Base-by-base conservation (phyloP, 495 filamentous ascomycete genomes). In the Daldinia grandis region DNA sequence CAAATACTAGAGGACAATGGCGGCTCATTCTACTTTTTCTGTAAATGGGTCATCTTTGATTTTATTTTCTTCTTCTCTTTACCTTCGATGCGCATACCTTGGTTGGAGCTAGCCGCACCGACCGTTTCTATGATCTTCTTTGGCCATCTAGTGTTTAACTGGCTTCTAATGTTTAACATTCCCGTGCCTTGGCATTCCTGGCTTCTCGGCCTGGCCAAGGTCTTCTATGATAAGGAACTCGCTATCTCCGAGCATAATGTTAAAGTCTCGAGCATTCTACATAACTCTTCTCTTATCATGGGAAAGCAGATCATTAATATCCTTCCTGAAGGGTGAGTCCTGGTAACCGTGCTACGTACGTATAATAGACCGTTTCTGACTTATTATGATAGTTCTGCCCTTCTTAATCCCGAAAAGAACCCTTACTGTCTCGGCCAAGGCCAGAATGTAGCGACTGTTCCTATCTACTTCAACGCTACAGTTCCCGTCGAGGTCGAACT, bases 291-390 rank as follows among this genome's bases (percentile, higher is more conserved):
- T 6, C 86, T 97, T 73, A 97, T 98, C 59, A 85, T 97, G 77
- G 95, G 95, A 76, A 94, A 92, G 76, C 93, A 97, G 80, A 95
- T 97, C 68, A 93, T 99, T 75, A 93, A 99, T 75, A 96, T 98
- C 76, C 83, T 99, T 28, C 95, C 95, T 2, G 95, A 99, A 85
- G 95, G 95, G 89, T 94, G 78, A 74, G 89, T 81, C 31, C 25
- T 25, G 51, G n/a, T 10, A 54, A 19, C 5, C 19, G 17, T 35
- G 8, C 61, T 37, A 27, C 12, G 28, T 53, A n/a, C 24, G 3
- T 37, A 27, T 33, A 21, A 24, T 8, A 44, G 38, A 37, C 19
- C 30, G 27, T 70, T 77, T 42, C 78, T 71, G 47, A 69, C 66
- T 33, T 56, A 44, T 33, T 1, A 38, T 65, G 49, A 47, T 74